These are phyloP conservation scores for Nitzschia palea DNA, from an alignment of 108 stramenopile genomes.

Conservation along the genomic window DNA sequence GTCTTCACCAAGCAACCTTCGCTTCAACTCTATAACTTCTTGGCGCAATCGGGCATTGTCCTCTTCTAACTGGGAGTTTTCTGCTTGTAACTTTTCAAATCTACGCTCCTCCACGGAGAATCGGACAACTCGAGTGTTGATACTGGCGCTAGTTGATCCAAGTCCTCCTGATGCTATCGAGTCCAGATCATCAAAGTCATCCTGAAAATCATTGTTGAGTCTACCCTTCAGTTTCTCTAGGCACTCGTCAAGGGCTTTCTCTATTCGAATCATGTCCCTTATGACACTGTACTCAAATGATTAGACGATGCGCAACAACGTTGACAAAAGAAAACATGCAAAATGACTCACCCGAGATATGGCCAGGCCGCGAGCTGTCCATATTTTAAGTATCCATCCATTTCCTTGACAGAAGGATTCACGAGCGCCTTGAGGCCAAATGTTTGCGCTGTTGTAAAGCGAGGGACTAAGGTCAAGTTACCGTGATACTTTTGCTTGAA, in stretches of 20 bases:
- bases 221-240: slow-evolving; percentile 66
- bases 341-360: slow-evolving; percentile 50
- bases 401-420: slow-evolving; percentile 81
- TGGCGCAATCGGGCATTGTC: slow-evolving; percentile 21
- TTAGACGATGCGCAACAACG: not conserved
- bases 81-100: slow-evolving; percentile 15
- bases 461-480: slow-evolving; percentile 80
- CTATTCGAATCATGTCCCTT: slow-evolving; percentile 78
- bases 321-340: not conserved
- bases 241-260: slow-evolving; percentile 69
- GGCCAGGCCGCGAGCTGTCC: slow-evolving; percentile 89
- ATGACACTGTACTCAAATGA: slow-evolving; percentile 60
- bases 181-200: slow-evolving; percentile 59
- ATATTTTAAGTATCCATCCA: slow-evolving; percentile 83
- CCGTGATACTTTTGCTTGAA: slow-evolving; percentile 95
- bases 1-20: not conserved
- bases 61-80: slow-evolving; percentile 10
- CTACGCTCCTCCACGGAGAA: slow-evolving; percentile 17
- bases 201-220: slow-evolving; percentile 40
- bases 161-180: slow-evolving; percentile 50
- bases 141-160: not conserved
- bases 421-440: slow-evolving; percentile 82
- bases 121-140: slow-evolving; percentile 17
- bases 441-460: slow-evolving; percentile 80
- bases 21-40: slow-evolving; percentile 13